Evolutionary conservation across 2,329 filamentous ascomycete genomes (phyloP), one percentile per base, ranked within the genome.

Genomic region (Botrytis paeoniae): DNA sequence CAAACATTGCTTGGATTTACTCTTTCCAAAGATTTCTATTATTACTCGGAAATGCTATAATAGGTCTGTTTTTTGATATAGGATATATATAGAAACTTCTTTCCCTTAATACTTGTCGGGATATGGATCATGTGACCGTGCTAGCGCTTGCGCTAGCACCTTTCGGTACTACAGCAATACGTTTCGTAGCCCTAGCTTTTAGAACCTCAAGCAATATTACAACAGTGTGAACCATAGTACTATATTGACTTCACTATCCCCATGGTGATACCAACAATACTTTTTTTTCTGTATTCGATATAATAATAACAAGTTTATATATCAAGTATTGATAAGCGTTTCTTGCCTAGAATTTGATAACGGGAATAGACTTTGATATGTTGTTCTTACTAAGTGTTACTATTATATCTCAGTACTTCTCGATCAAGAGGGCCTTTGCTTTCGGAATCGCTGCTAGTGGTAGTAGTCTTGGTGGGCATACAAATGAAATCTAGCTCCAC

Each of bases 271-370:
- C n/a, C n/a, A n/a, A n/a, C n/a, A n/a, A n/a, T n/a, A n/a, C n/a
- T n/a, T n/a, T 69, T 70, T 54, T 41, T 62, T 37, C 39, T 7
- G 37, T 61, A 16, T 62, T 70, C n/a, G 68, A 57, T 8, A 70
- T 70, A 57, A 61, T 70, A n/a, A 70, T 70, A 39, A 70, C 68
- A 6, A 70, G 68, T 37, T 41, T 70, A 12, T 54, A 57, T 14
- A 70, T 25, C 32, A 22, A 61, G n/a, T 62, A 70, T 32, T 70
- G 51, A 39, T 37, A 70, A 18, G 25, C 18, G 9, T 37, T 62
- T 25, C 29, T 70, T 5, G 35, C 57, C 9, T 37, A 61, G 35
- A 37, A n/a, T 3, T 20, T 70, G 25, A 22, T 41, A 12, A 70
- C 61, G 68, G 68, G 68, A 25, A 61, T 70, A 29, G 68, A 39